Percentiles rank a stretch among this genome's conserved stretches.
phyloP scores from a whole-genome alignment of 495 filamentous ascomycete species.

The Penicillium canariense region DNA sequence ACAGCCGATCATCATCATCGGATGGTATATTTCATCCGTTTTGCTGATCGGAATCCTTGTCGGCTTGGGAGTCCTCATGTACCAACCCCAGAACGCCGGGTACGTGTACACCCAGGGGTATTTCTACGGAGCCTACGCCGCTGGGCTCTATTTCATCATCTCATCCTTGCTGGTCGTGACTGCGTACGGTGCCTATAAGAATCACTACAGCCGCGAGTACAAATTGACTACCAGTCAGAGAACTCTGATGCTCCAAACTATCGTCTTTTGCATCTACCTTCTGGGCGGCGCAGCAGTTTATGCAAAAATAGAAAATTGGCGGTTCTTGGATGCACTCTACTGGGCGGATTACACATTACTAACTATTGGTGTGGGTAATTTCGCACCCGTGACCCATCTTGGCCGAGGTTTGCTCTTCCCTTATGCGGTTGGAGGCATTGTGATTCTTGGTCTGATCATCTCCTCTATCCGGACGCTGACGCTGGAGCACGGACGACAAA shows the following conservation, averaged over 20 bases:
- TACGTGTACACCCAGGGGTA: conserved; percentile 59
- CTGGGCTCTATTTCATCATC: conserved; percentile 72
- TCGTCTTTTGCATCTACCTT: conserved; percentile 72
- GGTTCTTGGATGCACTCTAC: conserved; percentile 75
- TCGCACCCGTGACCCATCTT: conserved; percentile 56
- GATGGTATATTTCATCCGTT: conserved; percentile 66
- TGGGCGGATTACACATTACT: conserved; percentile 83
- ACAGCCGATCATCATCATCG: conserved; percentile 64
- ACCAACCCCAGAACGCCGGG: conserved; percentile 16
- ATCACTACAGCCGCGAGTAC: conserved; percentile 68
- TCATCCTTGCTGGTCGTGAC: conserved; percentile 69
- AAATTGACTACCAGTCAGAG: conserved; percentile 70
- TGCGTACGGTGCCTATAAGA: conserved; percentile 59
- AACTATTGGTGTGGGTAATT: conserved; percentile 78
- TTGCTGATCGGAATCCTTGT: conserved; percentile 60
- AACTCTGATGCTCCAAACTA: conserved; percentile 87
- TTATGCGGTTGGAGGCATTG: conserved; percentile 75
- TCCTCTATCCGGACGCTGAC: conserved; percentile 79
- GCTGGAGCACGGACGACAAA: conserved; percentile 70
- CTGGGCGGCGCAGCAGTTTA: conserved; percentile 72
- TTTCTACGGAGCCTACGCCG: conserved; percentile 78
- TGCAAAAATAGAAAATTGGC: conserved; percentile 71
- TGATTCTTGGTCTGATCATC: conserved; percentile 80
- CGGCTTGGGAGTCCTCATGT: conserved; percentile 32
- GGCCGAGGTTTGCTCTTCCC: conserved; percentile 73